Conservation (phyloP, 2,329 filamentous ascomycete genomes). For the Mycosphaerella arachidis region DNA sequence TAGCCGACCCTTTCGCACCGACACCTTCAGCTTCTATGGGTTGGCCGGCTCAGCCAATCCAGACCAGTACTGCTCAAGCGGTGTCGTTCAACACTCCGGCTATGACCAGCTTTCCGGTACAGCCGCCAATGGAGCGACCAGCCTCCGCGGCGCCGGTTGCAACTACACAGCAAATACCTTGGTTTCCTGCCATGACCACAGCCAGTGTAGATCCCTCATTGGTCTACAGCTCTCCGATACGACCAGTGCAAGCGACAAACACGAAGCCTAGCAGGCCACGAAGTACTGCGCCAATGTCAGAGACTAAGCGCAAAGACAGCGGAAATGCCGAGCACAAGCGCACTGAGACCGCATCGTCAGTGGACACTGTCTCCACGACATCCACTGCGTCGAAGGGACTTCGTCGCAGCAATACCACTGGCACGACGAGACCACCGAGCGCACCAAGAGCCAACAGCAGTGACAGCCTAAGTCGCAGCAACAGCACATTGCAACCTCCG, state of each 20-base stretch:
- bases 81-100: conserved; percentile 29
- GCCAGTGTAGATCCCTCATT: conserved; percentile 47
- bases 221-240: conserved; percentile 34
- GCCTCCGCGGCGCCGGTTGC: conserved; percentile 23
- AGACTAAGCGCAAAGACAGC: conserved; percentile 25
- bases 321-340: conserved; percentile 36
- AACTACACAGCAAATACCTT: conserved; percentile 17
- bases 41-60: conserved; percentile 14
- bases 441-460: conserved; percentile 27
- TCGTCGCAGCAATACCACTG: conserved; percentile 46
- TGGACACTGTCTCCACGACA: conserved; percentile 30
- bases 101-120: conserved; percentile 30
- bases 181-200: conserved; percentile 25
- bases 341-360: conserved; percentile 38
- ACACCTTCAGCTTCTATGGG: conserved; percentile 12
- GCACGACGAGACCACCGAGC: conserved; percentile 24
- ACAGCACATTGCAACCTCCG: conserved; percentile 34
- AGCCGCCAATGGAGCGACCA: conserved; percentile 22
- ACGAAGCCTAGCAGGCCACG: conserved; percentile 19
- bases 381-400: conserved; percentile 30
- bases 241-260: conserved; percentile 14
- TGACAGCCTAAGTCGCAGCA: conserved; percentile 23
- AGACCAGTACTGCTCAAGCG: conserved; percentile 13
- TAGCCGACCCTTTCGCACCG: conserved; percentile 32
- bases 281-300: conserved; percentile 1